Evolutionary conservation across 1,284 basidiomycete species (phyloP).

Genomic region (Phaffia rhodozyma): DNA sequence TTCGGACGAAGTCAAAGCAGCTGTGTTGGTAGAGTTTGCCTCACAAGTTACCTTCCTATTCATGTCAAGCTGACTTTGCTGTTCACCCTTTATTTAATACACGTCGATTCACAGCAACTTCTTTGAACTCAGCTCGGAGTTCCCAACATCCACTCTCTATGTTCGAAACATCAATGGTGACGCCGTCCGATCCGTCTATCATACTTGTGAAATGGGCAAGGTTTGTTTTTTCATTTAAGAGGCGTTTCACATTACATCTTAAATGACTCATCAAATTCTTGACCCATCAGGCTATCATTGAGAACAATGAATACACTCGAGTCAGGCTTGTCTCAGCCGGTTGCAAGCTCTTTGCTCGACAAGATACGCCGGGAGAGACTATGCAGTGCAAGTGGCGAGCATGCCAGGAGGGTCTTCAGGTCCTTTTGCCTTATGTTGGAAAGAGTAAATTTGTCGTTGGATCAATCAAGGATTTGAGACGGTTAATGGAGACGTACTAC

Average conservation of each 20-base stretch:
- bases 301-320: slow-evolving; percentile 70
- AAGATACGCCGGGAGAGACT: slow-evolving; percentile 40
- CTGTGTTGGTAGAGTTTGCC: slow-evolving; percentile 25
- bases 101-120: slow-evolving; percentile 45
- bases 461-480: slow-evolving; percentile 50
- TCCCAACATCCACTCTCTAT: slow-evolving; percentile 49
- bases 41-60: not conserved
- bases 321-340: slow-evolving; percentile 83
- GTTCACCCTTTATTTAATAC: not conserved
- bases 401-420: slow-evolving; percentile 70
- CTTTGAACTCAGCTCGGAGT: slow-evolving; percentile 58
- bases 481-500: slow-evolving; percentile 61
- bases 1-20: slow-evolving; percentile 53
- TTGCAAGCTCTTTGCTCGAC: slow-evolving; percentile 57
- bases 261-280: slow-evolving; percentile 9
- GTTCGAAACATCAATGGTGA: slow-evolving; percentile 78
- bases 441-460: slow-evolving; percentile 51
- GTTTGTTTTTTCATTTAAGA: slow-evolving; percentile 19
- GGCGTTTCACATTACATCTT: not conserved
- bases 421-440: slow-evolving; percentile 67
- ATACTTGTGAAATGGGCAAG: slow-evolving; percentile 76
- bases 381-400: slow-evolving; percentile 49
- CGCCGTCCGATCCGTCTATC: slow-evolving; percentile 68
- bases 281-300: slow-evolving; percentile 46
- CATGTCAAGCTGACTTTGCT: not conserved